These are phyloP conservation scores for Epichloe hybrida DNA, from an alignment of 2,329 filamentous ascomycete species.

Conservation along the genomic window DNA sequence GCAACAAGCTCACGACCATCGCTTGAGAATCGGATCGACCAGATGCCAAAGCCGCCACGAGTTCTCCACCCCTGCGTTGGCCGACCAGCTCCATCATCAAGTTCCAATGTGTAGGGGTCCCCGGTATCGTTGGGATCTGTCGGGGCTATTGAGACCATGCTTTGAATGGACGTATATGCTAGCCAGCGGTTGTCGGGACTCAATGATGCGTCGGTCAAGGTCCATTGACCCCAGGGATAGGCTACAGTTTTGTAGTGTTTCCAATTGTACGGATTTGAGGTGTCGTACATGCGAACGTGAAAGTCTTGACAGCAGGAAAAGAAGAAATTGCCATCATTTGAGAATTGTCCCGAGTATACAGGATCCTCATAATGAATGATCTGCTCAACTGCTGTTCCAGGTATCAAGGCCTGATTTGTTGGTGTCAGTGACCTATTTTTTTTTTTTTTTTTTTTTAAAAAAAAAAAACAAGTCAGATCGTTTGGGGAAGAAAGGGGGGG, in stretches of 20 bases:
- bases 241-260: slow-evolving; percentile 83
- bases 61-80: slow-evolving; percentile 10
- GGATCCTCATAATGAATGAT: slow-evolving; percentile 77
- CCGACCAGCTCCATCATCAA: slow-evolving; percentile 25
- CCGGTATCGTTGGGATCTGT: slow-evolving; percentile 74
- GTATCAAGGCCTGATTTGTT: slow-evolving; percentile 52
- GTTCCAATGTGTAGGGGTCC: slow-evolving; percentile 68
- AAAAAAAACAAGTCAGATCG: neutral
- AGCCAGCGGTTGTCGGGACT: slow-evolving; percentile 86
- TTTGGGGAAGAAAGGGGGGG: too few species aligned
- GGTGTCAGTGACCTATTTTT: neutral
- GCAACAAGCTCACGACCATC: slow-evolving; percentile 85
- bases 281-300: slow-evolving; percentile 93
- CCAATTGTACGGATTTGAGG: slow-evolving; percentile 90
- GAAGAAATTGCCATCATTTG: slow-evolving; percentile 94
- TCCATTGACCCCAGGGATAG: slow-evolving; percentile 87
- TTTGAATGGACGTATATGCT: slow-evolving; percentile 81
- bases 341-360: slow-evolving; percentile 93
- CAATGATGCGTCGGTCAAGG: slow-evolving; percentile 82
- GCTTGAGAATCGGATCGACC: slow-evolving; percentile 84
- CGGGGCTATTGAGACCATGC: slow-evolving; percentile 69
- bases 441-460: too few species aligned
- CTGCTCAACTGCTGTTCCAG: slow-evolving; percentile 63
- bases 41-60: slow-evolving; percentile 48
- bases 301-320: slow-evolving; percentile 88